Percentiles rank a stretch among this genome's conserved stretches.
These are phyloP conservation scores for Plasmopara halstedii DNA, from an alignment of 352 stramenopile species.

Conservation along the genomic window DNA sequence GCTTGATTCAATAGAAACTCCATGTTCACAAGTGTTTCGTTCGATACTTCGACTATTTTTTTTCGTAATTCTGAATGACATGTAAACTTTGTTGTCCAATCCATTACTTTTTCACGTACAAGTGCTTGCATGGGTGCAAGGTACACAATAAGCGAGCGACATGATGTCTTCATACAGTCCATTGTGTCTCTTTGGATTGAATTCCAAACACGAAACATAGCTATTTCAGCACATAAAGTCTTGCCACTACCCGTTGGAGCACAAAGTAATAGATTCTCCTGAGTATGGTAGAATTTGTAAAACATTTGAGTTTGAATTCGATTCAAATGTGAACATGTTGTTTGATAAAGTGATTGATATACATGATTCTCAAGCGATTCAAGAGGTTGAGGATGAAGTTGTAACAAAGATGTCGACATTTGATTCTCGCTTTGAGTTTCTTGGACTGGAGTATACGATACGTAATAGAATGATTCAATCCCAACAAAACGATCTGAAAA, in stretches of 20 bases:
- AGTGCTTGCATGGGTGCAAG: slow-evolving; percentile 97
- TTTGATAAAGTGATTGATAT: slow-evolving; percentile 90
- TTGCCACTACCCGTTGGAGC: slow-evolving; percentile 96
- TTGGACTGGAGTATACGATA: slow-evolving; percentile 42
- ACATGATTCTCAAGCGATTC: slow-evolving; percentile 86
- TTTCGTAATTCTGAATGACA: slow-evolving; percentile 72
- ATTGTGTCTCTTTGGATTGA: slow-evolving; percentile 10
- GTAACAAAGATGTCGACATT: too few species aligned
- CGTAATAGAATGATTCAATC: slow-evolving; percentile 85
- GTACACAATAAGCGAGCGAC: slow-evolving; percentile 89
- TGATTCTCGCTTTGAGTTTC: too few species aligned
- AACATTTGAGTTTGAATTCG: slow-evolving; percentile 98
- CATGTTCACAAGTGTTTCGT: slow-evolving; percentile 93
- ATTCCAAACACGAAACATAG: slow-evolving; percentile 94
- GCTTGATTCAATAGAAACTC: slow-evolving; percentile 85
- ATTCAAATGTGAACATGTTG: slow-evolving; percentile 85
- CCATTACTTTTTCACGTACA: slow-evolving; percentile 92
- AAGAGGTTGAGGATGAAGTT: slow-evolving; percentile 92
- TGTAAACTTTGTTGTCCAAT: slow-evolving; percentile 95
- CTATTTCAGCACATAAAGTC: slow-evolving; percentile 95
- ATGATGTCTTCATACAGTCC: not conserved
- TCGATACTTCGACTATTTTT: slow-evolving; percentile 94
- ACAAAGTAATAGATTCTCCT: slow-evolving; percentile 94
- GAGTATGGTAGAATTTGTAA: slow-evolving; percentile 94
- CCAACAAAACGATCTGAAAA: slow-evolving; percentile 96